These are phyloP conservation scores for Yamadazyma triangularis DNA, from an alignment of 1,139 yeast species.

Conservation along the genomic window DNA sequence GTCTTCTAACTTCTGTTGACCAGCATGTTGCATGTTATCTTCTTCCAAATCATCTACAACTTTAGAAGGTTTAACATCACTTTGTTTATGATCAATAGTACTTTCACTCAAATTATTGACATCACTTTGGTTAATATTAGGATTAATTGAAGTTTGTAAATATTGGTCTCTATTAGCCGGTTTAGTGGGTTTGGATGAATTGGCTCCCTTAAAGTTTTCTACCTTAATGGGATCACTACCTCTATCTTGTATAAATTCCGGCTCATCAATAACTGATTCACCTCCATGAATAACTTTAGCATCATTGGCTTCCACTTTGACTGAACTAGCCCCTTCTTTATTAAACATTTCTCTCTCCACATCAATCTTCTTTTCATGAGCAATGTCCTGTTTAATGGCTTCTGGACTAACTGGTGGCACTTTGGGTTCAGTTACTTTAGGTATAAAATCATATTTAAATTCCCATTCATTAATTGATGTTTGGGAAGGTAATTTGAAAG, in stretches of 20 bases:
- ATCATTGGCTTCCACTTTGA: constrained; percentile 42
- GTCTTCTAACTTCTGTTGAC: constrained; percentile 10
- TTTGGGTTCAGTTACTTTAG: constrained; percentile 41
- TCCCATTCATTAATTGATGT: constrained; percentile 47
- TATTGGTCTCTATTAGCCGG: constrained; percentile 41
- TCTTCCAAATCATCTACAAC: constrained; percentile 42
- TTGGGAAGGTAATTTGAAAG: constrained; percentile 42
- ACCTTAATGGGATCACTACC: constrained; percentile 26
- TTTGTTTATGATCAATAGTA: constrained; percentile 35
- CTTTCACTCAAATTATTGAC: constrained; percentile 36
- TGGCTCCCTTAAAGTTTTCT: constrained; percentile 9
- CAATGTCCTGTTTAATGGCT: constrained; percentile 48
- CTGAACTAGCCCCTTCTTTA: constrained; percentile 33
- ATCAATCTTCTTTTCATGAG: constrained; percentile 34
- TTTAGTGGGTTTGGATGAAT: constrained; percentile 17
- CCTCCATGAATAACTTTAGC: constrained; percentile 45
- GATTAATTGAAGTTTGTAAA: constrained; percentile 40
- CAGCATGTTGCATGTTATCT: constrained; percentile 22
- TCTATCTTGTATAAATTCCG: constrained; percentile 36
- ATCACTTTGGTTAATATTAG: constrained; percentile 34
- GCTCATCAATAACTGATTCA: constrained; percentile 35
- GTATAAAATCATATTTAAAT: constrained; percentile 49
- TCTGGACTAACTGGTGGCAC: constrained; percentile 50
- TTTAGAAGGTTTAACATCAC: constrained; percentile 19
- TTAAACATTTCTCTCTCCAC: constrained; percentile 40